Percentiles rank a stretch among this genome's conserved stretches.
Evolutionary conservation across 257 asterid genomes (phyloP).

Genomic region (Solanum virginianum): DNA sequence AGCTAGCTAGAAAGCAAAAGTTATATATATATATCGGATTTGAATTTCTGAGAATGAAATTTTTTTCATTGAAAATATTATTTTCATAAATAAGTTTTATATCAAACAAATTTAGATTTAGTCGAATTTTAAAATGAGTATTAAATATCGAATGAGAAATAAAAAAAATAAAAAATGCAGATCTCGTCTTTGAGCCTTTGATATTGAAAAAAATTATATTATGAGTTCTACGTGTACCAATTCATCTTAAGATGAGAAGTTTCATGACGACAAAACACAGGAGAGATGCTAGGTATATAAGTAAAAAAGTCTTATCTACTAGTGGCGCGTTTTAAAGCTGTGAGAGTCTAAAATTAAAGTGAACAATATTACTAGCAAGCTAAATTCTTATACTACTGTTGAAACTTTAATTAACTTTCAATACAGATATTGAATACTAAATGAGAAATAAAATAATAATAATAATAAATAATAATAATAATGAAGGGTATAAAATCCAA

Average conservation of each 20-base stretch:
- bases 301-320: too few relatives aligned
- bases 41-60: fast-evolving
- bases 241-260: too few relatives aligned
- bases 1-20: background rate
- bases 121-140: too few relatives aligned
- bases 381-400: too few relatives aligned
- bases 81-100: background rate
- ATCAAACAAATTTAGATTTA: too few relatives aligned
- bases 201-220: background rate
- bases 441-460: background rate
- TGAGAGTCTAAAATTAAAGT: too few relatives aligned
- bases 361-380: too few relatives aligned
- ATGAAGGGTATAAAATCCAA: conserved; percentile 18
- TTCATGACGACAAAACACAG: fast-evolving
- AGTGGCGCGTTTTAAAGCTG: too few relatives aligned
- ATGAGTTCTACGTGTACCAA: too few relatives aligned
- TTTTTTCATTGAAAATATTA: background rate
- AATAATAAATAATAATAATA: too few relatives aligned
- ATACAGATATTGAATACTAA: background rate
- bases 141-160: background rate
- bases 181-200: background rate
- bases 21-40: background rate
- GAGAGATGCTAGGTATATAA: too few relatives aligned
- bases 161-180: fast-evolving
- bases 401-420: too few relatives aligned